Evolutionary conservation across 2,329 filamentous ascomycete species (phyloP).

Genomic region (Ophiostoma ips): DNA sequence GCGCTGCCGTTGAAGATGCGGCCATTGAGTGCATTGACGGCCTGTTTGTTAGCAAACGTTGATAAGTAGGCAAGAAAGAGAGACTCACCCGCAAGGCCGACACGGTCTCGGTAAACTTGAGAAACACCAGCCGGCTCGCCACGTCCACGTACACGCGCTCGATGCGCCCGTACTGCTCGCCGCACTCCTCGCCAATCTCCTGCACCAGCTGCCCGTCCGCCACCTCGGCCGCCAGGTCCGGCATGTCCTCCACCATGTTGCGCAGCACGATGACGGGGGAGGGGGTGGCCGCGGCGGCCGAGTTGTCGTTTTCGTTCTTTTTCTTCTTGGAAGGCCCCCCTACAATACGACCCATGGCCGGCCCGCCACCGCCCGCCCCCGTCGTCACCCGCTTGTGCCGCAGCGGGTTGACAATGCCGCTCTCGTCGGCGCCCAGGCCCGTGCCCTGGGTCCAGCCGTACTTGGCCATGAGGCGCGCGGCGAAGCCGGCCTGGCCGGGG

Average conservation of each 20-base stretch:
- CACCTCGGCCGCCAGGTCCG: slow-evolving; percentile 63
- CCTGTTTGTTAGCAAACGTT: slow-evolving; percentile 32
- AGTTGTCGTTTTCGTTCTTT: slow-evolving; percentile 6
- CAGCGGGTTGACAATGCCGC: slow-evolving; percentile 75
- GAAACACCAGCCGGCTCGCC: slow-evolving; percentile 59
- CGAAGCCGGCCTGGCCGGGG: slow-evolving; percentile 74
- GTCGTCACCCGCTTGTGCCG: slow-evolving; percentile 79
- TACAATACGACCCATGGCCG: slow-evolving; percentile 57
- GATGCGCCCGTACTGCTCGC: slow-evolving; percentile 64
- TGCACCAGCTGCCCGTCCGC: slow-evolving; percentile 58
- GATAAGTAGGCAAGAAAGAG: not conserved
- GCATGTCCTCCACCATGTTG: slow-evolving; percentile 77
- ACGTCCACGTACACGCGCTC: slow-evolving; percentile 66
- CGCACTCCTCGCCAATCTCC: slow-evolving; percentile 91
- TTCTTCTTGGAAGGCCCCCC: slow-evolving; percentile 50
- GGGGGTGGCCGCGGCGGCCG: not conserved
- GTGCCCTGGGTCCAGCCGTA: slow-evolving; percentile 86
- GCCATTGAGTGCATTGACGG: slow-evolving; percentile 79
- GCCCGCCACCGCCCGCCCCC: slow-evolving; percentile 60
- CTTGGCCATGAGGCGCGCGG: slow-evolving; percentile 77
- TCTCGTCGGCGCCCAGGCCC: slow-evolving; percentile 68
- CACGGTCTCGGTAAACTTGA: slow-evolving; percentile 78
- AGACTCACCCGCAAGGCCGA: slow-evolving; percentile 65
- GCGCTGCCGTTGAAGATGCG: slow-evolving; percentile 77
- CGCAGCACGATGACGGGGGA: slow-evolving; percentile 69